Conservation (phyloP, 1,139 yeast species). For the Yamadazyma blattariae region DNA sequence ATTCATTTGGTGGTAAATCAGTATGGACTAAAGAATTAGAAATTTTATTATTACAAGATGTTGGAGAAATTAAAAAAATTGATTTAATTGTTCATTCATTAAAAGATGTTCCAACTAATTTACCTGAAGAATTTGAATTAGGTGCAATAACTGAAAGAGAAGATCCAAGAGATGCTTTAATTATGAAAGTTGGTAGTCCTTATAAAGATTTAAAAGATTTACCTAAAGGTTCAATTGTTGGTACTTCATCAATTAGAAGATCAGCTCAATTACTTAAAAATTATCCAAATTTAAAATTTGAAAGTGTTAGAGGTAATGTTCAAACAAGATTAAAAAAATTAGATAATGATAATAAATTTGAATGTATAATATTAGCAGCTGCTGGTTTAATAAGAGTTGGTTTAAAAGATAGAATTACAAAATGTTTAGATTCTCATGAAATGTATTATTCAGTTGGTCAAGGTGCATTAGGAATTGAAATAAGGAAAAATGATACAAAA, state of each 20-base stretch:
- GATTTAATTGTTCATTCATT: conserved; percentile 92
- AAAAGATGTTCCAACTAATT: conserved; percentile 90
- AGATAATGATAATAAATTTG: conserved; percentile 63
- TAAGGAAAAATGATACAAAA: conserved; percentile 63
- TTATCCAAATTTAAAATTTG: conserved; percentile 45
- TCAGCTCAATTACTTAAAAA: conserved; percentile 60
- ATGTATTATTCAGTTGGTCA: conserved; percentile 98
- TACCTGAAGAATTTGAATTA: conserved; percentile 86
- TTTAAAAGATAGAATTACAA: conserved; percentile 67
- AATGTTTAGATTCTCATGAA: conserved; percentile 68
- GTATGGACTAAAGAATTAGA: conserved; percentile 96
- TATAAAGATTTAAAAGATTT: conserved; percentile 66
- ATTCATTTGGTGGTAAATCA: conserved; percentile 93
- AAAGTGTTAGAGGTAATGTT: conserved; percentile 85
- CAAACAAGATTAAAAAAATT: conserved; percentile 79
- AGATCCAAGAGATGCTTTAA: conserved; percentile 91
- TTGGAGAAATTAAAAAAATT: conserved; percentile 64
- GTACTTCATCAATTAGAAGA: conserved; percentile 91
- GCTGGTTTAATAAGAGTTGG: conserved; percentile 85
- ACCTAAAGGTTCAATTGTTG: conserved; percentile 84
- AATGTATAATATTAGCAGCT: conserved; percentile 84
- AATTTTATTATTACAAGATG: conserved; percentile 59
- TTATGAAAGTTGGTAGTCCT: conserved; percentile 67
- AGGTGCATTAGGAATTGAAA: conserved; percentile 94
- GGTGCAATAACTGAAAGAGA: conserved; percentile 87